These are phyloP conservation scores for Dissophora ornata DNA, from an alignment of 192 early-diverging fungal species.

Conservation along the genomic window DNA sequence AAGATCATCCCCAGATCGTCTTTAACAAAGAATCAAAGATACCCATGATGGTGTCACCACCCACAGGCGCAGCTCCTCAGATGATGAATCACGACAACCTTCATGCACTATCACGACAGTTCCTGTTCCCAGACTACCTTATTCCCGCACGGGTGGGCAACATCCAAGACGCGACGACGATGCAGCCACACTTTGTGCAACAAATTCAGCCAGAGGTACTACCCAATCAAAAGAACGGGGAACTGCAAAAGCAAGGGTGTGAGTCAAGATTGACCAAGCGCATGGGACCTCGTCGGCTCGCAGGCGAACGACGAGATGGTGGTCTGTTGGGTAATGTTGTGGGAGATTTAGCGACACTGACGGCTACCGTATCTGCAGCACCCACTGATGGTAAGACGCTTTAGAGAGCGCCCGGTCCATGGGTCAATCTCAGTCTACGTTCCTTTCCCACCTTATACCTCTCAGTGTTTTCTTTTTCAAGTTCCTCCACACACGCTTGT, in stretches of 20 bases:
- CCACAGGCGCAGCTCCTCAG: background rate
- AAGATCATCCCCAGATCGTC: conserved; percentile 3
- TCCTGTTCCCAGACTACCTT: background rate
- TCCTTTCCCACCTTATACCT: too few species aligned
- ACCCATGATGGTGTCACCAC: background rate
- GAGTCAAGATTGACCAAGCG: background rate
- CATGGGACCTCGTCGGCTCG: conserved; percentile 26
- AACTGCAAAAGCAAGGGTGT: background rate
- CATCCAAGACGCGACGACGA: background rate
- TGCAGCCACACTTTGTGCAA: background rate
- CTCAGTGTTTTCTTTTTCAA: too few species aligned
- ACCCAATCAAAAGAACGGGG: too few species aligned
- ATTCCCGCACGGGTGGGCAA: background rate
- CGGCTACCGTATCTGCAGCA: too few species aligned
- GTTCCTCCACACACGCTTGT: too few species aligned
- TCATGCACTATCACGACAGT: background rate
- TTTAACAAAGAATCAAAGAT: conserved; percentile 14
- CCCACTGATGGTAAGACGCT: background rate
- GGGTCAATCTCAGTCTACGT: too few species aligned
- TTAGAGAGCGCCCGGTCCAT: too few species aligned
- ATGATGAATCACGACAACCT: background rate
- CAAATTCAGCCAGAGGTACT: background rate
- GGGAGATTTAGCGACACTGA: background rate
- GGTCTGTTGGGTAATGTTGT: background rate
- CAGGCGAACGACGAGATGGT: conserved; percentile 26